Base-by-base conservation (phyloP, 75 land plant species). In the Azolla pinnata region DNA sequence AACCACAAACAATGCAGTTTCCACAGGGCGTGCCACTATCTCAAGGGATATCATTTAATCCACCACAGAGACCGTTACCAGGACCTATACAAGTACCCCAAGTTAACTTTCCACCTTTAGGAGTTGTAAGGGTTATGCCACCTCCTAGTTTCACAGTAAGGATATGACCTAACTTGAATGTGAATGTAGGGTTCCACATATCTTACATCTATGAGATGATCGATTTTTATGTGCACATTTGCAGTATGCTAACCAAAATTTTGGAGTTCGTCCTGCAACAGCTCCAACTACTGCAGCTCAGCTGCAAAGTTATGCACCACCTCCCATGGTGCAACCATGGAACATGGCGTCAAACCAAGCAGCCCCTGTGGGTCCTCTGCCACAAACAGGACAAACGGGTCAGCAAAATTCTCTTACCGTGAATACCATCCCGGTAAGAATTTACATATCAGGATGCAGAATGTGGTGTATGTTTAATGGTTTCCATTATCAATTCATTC, bases 1-100 rank as follows among this genome's bases (percentile, higher is more conserved):
- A 38, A 8, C 42, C 42, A 14, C 49, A 46, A 17, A 77, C 76
- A 62, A 56, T 25, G 57, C 33, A 31, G 2, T 74, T 77, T 5
- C 57, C 70, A 0, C 38, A 51, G 1, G 70, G 33, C 57, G 2
- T 46, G 2, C 56, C 46, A 12, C 65, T 56, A 60, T 66, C 67
- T 26, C 68, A 83, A 59, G 65, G 59, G 51, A 32, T 61, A 19
- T 46, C 49, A 18, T 46, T 46, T 46, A 46, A 17, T 46, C 49
- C n/a, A 23, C 49, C n/a, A 23, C 49, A 46, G 21, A 46, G 49
- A 46, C 49, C 49, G 23, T 2, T 14, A 7, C 12, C 12, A 38
- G 42, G 49, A 46, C 49, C 49, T 23, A 3, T 14, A 7, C 12
- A 14, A 38, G 42, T 38, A 8, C 42, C 14, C 42, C 42, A 7